A percentile compares a stretch with the other conserved stretches of the same genome.
These are phyloP conservation scores for Candida tibetensis DNA, from an alignment of 805 yeast genomes.

Conservation along the genomic window DNA sequence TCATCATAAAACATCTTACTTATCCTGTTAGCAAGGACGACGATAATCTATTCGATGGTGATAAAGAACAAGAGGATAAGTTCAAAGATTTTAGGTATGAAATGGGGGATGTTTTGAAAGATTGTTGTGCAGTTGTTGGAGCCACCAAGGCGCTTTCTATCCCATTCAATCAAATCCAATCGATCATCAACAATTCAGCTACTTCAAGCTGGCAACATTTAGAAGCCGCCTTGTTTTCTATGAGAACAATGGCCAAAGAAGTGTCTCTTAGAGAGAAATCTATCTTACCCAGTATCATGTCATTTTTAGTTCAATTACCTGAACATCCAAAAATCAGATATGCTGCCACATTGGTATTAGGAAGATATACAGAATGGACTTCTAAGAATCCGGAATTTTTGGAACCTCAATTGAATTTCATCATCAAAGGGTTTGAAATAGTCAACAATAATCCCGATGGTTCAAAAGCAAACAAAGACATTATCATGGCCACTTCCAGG, in stretches of 20 bases:
- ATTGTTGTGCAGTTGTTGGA: conserved; percentile 90
- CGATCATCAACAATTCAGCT: conserved; percentile 28
- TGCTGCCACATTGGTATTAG: conserved; percentile 88
- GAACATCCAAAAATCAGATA: conserved; percentile 85
- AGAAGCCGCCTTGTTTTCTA: conserved; percentile 85
- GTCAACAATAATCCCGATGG: conserved; percentile 7
- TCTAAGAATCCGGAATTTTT: conserved; percentile 77
- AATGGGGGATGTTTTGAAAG: conserved; percentile 96
- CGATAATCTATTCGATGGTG: conserved; percentile 54
- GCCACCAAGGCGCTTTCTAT: conserved; percentile 63
- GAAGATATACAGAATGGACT: conserved; percentile 97
- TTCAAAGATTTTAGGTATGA: conserved; percentile 93
- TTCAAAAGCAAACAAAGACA: conserved; percentile 37
- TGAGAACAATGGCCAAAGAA: conserved; percentile 94
- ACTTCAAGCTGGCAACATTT: conserved; percentile 72
- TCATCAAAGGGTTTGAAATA: conserved; percentile 64
- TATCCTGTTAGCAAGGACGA: conserved; percentile 54
- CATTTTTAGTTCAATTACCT: conserved; percentile 64
- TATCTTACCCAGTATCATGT: conserved; percentile 76
- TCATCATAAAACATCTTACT: conserved; percentile 65
- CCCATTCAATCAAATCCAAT: conserved; percentile 62
- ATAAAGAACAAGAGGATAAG: conserved; percentile 83
- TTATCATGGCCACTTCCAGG: conserved; percentile 83
- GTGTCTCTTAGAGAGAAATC: conserved; percentile 63
- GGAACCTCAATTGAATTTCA: conserved; percentile 80